Percentiles rank a stretch among this genome's conserved stretches.
Conservation (phyloP, 2,329 filamentous ascomycete species). For the Aspergillus sp. region DNA sequence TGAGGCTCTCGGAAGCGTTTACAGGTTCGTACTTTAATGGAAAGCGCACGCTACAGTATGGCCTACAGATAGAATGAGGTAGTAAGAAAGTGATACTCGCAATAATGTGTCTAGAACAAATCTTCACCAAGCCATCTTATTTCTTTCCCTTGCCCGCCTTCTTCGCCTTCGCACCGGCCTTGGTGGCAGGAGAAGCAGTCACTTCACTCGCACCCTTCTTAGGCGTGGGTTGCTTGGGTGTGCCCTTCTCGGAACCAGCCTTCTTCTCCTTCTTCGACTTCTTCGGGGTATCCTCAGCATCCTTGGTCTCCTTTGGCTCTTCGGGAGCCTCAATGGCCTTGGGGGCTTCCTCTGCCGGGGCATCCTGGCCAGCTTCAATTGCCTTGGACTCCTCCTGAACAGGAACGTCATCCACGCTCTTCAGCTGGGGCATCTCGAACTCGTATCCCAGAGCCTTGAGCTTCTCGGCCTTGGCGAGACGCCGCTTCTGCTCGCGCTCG, state of each 20-base stretch:
- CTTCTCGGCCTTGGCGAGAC: constrained; percentile 67
- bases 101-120: background rate
- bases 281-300: constrained; percentile 18
- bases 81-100: too few relatives aligned
- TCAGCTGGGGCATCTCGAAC: constrained; percentile 71
- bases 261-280: constrained; percentile 26
- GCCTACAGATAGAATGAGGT: too few relatives aligned
- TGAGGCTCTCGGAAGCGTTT: too few relatives aligned
- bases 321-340: constrained; percentile 13
- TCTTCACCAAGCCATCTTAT: constrained; percentile 27
- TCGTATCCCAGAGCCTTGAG: constrained; percentile 81
- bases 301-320: constrained; percentile 4
- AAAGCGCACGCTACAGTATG: too few relatives aligned
- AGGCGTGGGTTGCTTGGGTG: constrained; percentile 6
- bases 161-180: constrained; percentile 29
- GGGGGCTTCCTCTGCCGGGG: constrained; percentile 25
- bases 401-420: constrained; percentile 56
- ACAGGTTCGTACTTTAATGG: too few relatives aligned
- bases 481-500: constrained; percentile 67
- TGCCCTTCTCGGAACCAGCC: constrained; percentile 12
- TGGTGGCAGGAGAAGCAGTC: constrained; percentile 21
- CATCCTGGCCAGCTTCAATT: constrained; percentile 30
- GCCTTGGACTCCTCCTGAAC: constrained; percentile 36
- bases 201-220: constrained; percentile 11
- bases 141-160: constrained; percentile 26